These are phyloP conservation scores for Aphanomyces astaci DNA, from an alignment of 352 stramenopile species.

Conservation along the genomic window DNA sequence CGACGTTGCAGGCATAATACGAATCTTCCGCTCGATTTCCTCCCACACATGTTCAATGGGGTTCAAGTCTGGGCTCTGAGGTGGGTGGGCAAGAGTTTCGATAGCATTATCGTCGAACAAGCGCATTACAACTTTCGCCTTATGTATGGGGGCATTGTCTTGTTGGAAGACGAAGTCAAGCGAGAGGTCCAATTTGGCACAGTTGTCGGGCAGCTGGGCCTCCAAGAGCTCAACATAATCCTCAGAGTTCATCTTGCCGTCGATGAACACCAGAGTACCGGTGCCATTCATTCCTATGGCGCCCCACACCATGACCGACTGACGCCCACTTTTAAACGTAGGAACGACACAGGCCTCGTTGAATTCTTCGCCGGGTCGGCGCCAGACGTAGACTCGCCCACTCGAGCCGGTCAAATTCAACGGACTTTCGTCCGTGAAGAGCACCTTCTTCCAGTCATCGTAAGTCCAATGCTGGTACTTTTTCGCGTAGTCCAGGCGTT, in stretches of 20 bases:
- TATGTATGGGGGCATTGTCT: conserved; percentile 1
- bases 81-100: neutral
- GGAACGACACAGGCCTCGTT: neutral
- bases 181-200: neutral
- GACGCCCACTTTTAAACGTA: neutral
- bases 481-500: conserved; percentile 10
- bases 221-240: neutral
- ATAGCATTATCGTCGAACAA: neutral
- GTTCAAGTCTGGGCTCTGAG: conserved; percentile 16
- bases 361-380: neutral
- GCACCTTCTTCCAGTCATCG: neutral
- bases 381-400: conserved; percentile 2
- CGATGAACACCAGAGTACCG: neutral
- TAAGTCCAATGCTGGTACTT: neutral
- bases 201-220: neutral
- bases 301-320: conserved; percentile 11
- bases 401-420: neutral
- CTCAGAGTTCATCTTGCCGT: neutral
- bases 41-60: conserved; percentile 19
- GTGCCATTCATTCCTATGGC: neutral
- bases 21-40: neutral
- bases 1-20: neutral
- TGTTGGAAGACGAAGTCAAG: neutral
- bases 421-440: conserved; percentile 11
- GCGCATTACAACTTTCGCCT: neutral